Base-by-base conservation (phyloP, 306 rosid species). In the Medicago lupulina region DNA sequence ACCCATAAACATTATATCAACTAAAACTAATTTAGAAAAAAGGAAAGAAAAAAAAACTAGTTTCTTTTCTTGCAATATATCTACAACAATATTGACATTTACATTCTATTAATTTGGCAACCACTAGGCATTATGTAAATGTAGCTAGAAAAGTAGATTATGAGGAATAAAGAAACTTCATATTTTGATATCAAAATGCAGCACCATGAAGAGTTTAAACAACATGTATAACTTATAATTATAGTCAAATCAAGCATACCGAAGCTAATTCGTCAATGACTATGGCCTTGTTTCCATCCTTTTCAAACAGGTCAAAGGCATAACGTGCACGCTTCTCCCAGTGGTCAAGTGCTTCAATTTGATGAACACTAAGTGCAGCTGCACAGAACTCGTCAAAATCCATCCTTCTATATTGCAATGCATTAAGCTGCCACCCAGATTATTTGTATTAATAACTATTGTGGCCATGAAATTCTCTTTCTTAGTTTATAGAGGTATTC, bases 201-300 rank as follows among this genome's bases (percentile, higher is more conserved):
- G 61, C 40, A 62, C 57, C 10, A 11, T 10, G 38, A 19, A 5
- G 54, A 36, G 23, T 71, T 19, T 68, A 49, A 73, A 46, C 17
- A 18, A 62, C 15, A 66, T 59, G 80, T 49, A 65, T 65, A 54
- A 73, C 70, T 16, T 57, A 76, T 38, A 17, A 39, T 47, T 16
- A 10, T 34, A 21, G 58, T 75, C 36, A 71, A 59, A 82, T 74
- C 69, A 77, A 58, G 38, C 98, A 14, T 89, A 93, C 98, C 88
- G 98, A 88, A 84, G 98, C 97, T 51, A 91, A 90, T 82, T 93
- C 97, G 75, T 89, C 96, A 58, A 91, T 91, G 74, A 93, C 84
- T 72, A 93, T 89, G 47, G 98, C 89, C 76, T 93, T 82, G 83
- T 89, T 93, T 53, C 96, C 97, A 58, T 89, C 96, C 75, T 86